Conservation (phyloP, 73 alveolate genomes). For the Symbiodinium pilosum region DNA sequence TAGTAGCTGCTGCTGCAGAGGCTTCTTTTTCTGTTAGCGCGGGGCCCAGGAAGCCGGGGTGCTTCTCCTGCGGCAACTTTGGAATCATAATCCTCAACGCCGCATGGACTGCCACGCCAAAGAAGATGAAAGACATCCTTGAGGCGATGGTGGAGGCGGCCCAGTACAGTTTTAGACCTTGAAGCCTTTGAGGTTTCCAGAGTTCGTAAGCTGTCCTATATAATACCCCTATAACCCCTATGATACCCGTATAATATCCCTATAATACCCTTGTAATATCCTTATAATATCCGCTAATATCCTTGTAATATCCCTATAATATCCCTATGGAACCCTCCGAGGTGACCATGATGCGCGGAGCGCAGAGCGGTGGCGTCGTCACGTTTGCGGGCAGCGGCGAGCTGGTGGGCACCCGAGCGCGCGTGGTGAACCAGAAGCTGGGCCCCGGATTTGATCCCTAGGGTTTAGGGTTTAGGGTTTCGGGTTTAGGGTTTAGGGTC, state of each 20-base stretch:
- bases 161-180: background rate
- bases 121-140: background rate
- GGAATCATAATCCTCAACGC: constrained; percentile 24
- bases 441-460: too few species aligned
- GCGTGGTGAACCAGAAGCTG: constrained; percentile 15
- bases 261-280: too few species aligned
- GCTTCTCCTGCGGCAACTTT: constrained; percentile 46
- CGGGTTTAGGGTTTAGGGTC: too few species aligned
- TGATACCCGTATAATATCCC: too few species aligned
- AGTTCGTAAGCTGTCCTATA: too few species aligned
- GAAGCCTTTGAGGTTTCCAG: too few species aligned
- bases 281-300: too few species aligned
- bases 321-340: background rate
- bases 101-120: constrained; percentile 31
- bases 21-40: too few species aligned
- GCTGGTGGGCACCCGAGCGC: background rate
- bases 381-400: background rate
- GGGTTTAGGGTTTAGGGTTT: too few species aligned
- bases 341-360: constrained; percentile 74
- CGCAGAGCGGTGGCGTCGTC: constrained; percentile 74
- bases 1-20: too few species aligned
- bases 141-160: constrained; percentile 56
- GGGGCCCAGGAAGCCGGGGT: background rate
- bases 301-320: too few species aligned
- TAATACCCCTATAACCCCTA: too few species aligned